Evolutionary conservation across 352 stramenopile genomes (phyloP), one percentile per base, ranked within the genome.

Genomic region (Salisapilia sapeloensis): DNA sequence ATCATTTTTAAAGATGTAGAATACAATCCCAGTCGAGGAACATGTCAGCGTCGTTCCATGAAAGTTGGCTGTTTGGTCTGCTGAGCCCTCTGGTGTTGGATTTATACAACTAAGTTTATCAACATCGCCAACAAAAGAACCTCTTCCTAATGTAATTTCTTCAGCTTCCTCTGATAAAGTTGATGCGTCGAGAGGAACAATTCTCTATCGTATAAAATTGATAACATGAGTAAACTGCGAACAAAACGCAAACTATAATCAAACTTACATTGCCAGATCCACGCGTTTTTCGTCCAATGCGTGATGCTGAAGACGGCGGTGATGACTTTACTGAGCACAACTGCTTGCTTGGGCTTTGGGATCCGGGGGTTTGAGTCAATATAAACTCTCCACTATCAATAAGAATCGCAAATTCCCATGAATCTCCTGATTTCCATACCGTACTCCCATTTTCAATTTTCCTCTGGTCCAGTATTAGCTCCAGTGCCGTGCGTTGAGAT

Each of bases 401-500:
- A 32, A 93, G 67, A 16, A 91, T 54, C 0, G 75, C 78, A 13
- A 41, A 64, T 3, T 44, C 49, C 33, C 74, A 85, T 24, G 62
- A 63, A 33, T 80, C 50, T 15, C 80, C 78, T 23, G 46, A 53
- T 19, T 46, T 56, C 79, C 79, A 93, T 10, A 93, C 30, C 23
- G 79, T 52, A 23, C 89, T 65, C 3, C 76, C 72, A 14, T 69
- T 56, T 2, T 27, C 44, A 31, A 85, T 65, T 16, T 69, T 54
- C 6, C 54, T 48, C 23, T 74, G 60, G 24, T 52, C 61, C 15
- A 86, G 33, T 9, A 84, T 63, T 29, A 83, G 84, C 53, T 93
- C 77, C 16, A 93, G 56, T 20, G 77, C 61, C n/a, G 81, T 90
- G 25, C 78, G 82, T 38, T 93, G 78, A 11, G 66, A 60, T 22